Conservation (phyloP, 1,284 basidiomycete genomes). For the Stereum hirsutum region DNA sequence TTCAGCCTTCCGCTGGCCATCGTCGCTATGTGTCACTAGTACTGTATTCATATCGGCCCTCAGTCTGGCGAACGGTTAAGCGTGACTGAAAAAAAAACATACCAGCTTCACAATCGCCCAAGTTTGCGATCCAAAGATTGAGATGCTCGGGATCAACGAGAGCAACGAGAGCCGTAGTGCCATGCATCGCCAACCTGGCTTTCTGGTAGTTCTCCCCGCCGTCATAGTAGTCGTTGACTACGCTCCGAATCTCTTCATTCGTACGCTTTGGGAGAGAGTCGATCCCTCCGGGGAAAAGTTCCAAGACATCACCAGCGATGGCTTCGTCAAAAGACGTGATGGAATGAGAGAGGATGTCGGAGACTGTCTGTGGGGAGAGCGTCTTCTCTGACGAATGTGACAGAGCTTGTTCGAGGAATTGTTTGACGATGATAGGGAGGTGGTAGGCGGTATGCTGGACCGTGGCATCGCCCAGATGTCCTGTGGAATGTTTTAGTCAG, state of each 20-base stretch:
- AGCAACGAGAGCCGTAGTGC: slow-evolving; percentile 61
- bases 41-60: slow-evolving; percentile 23
- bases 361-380: slow-evolving; percentile 35
- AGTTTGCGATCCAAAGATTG: slow-evolving; percentile 64
- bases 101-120: slow-evolving; percentile 69
- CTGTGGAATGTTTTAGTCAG: slow-evolving; percentile 22
- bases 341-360: slow-evolving; percentile 42
- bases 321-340: slow-evolving; percentile 58
- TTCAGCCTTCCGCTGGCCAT: slow-evolving; percentile 42
- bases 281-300: slow-evolving; percentile 50
- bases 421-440: slow-evolving; percentile 55
- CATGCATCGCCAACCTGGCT: slow-evolving; percentile 60
- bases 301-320: slow-evolving; percentile 53
- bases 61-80: background rate
- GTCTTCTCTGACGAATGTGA: slow-evolving; percentile 11
- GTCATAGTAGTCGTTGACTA: slow-evolving; percentile 52
- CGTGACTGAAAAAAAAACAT: slow-evolving; percentile 2
- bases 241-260: slow-evolving; percentile 41
- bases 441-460: slow-evolving; percentile 60
- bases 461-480: slow-evolving; percentile 60
- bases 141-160: slow-evolving; percentile 55
- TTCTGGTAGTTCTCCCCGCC: slow-evolving; percentile 55
- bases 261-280: slow-evolving; percentile 36
- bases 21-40: slow-evolving; percentile 35
- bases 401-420: slow-evolving; percentile 38